These are phyloP conservation scores for Sphagnum tenellum DNA, from an alignment of 225 moss, liverwort and hornwort genomes.

Conservation along the genomic window DNA sequence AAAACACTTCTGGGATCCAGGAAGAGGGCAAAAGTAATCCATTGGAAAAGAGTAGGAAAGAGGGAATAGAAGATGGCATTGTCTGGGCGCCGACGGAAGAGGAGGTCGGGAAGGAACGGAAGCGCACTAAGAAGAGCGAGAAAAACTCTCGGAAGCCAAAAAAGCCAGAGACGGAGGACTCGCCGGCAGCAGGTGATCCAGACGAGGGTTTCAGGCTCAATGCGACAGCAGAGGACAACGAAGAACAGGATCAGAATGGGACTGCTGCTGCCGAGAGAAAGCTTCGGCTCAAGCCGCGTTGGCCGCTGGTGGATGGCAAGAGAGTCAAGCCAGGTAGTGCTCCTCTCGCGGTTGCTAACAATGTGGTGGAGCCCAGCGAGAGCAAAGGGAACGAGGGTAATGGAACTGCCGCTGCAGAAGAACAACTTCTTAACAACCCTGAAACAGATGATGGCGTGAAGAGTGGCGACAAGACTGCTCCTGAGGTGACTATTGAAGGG, in stretches of 20 bases:
- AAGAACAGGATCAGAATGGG: not conserved
- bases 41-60: not conserved
- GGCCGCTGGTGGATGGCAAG: constrained; percentile 30
- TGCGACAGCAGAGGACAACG: not conserved
- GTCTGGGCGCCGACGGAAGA: not conserved
- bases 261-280: constrained; percentile 5
- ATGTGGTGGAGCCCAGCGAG: not conserved
- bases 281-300: constrained; percentile 29
- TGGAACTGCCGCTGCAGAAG: not conserved
- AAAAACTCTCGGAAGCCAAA: not conserved
- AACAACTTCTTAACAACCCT: no score
- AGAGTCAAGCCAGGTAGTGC: constrained; percentile 12
- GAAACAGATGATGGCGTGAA: no score
- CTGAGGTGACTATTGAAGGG: not conserved
- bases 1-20: not conserved
- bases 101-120: not conserved
- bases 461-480: no score
- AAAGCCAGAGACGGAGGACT: not conserved
- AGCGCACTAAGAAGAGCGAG: not conserved
- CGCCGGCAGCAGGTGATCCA: not conserved
- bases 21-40: not conserved
- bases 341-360: no score
- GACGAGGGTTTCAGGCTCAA: not conserved
- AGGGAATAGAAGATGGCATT: not conserved
- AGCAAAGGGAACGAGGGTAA: constrained; percentile 1